phyloP scores from a whole-genome alignment of 352 stramenopile species.

The Sclerospora graminicola region DNA sequence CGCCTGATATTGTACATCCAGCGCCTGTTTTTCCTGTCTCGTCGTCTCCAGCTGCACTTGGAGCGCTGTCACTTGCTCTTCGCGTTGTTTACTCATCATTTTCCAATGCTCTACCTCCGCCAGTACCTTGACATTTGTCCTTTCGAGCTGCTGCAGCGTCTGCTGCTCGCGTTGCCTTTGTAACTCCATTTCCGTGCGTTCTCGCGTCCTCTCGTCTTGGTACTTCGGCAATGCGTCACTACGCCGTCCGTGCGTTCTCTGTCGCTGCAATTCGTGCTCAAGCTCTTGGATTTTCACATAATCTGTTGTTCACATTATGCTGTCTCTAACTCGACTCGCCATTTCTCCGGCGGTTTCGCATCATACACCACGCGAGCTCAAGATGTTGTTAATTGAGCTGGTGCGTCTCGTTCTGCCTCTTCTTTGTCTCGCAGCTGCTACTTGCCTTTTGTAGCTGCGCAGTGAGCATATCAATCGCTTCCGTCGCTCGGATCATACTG shows the following conservation, averaged over 20 bases:
- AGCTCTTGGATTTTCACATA: constrained; percentile 22
- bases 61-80: constrained; percentile 25
- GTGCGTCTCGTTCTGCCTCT: constrained; percentile 17
- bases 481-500: constrained; percentile 47
- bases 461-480: constrained; percentile 47
- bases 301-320: background rate
- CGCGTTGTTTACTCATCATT: constrained; percentile 23
- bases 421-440: constrained; percentile 1
- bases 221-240: constrained; percentile 26
- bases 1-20: constrained; percentile 7
- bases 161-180: constrained; percentile 23
- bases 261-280: constrained; percentile 6
- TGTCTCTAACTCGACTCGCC: no score
- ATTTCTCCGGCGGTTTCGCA: constrained; percentile 13
- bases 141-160: constrained; percentile 31
- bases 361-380: constrained; percentile 18
- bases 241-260: constrained; percentile 2
- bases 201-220: constrained; percentile 11
- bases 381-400: constrained; percentile 23
- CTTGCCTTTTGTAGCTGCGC: constrained; percentile 20
- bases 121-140: constrained; percentile 15
- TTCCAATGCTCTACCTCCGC: constrained; percentile 10
- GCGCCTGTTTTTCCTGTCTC: no score
- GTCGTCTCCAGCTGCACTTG: no score
- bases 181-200: constrained; percentile 27